Evolutionary conservation across 2,329 filamentous ascomycete species (phyloP).

Genomic region (Neofusicoccum ribis): DNA sequence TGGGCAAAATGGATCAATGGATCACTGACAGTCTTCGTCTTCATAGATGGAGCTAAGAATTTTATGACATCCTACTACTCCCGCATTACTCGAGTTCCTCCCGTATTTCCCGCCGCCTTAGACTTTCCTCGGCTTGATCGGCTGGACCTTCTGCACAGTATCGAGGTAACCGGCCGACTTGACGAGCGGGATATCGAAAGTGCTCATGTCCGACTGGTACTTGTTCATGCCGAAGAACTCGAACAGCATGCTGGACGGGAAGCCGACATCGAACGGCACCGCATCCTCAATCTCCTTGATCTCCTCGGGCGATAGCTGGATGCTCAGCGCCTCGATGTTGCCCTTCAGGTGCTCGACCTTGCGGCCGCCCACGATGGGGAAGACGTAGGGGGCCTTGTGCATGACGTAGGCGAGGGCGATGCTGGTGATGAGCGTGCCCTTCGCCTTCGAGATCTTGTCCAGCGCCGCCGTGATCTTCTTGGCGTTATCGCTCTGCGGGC

Average conservation of each 20-base stretch:
- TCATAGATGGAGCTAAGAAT: too few species aligned
- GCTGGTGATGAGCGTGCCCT: conserved; percentile 54
- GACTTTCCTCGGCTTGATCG: conserved; percentile 16
- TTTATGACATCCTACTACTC: too few species aligned
- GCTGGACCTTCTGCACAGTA: conserved; percentile 21
- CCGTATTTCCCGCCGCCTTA: neutral
- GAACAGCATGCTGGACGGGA: conserved; percentile 62
- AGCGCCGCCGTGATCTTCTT: conserved; percentile 57
- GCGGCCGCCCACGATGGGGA: conserved; percentile 70
- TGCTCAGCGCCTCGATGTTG: conserved; percentile 67
- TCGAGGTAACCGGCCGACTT: conserved; percentile 32
- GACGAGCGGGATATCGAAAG: conserved; percentile 31
- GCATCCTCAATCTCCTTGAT: conserved; percentile 66
- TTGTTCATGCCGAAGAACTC: conserved; percentile 23
- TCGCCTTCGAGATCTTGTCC: conserved; percentile 59
- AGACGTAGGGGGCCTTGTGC: conserved; percentile 70
- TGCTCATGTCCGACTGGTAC: conserved; percentile 33
- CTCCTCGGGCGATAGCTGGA: conserved; percentile 62
- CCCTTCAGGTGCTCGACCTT: conserved; percentile 68
- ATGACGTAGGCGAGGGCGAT: conserved; percentile 73
- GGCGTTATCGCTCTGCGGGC: conserved; percentile 47
- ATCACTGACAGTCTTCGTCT: too few species aligned
- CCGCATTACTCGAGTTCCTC: neutral
- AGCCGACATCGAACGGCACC: conserved; percentile 64
- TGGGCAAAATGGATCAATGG: too few species aligned